phyloP scores from a whole-genome alignment of 352 stramenopile genomes.

The Phytophthora tubulina region DNA sequence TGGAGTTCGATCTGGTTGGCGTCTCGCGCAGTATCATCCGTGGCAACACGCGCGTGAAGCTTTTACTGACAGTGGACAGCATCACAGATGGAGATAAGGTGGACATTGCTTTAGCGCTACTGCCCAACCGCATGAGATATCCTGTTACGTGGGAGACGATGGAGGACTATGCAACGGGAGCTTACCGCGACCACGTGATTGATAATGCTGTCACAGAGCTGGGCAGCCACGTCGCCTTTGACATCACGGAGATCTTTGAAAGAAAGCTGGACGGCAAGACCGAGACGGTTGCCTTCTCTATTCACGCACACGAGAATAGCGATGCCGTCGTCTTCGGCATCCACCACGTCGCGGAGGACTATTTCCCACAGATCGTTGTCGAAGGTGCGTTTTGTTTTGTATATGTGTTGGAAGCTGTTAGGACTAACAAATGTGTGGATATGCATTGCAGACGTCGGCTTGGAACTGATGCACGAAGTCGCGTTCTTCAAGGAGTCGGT shows the following conservation, averaged over 20 bases:
- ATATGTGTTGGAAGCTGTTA: not conserved
- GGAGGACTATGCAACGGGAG: conserved; percentile 42
- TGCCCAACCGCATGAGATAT: conserved; percentile 59
- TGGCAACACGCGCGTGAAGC: conserved; percentile 72
- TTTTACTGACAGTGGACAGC: conserved; percentile 77
- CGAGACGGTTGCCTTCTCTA: conserved; percentile 66
- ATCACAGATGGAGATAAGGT: conserved; percentile 52
- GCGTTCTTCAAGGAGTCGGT: conserved; percentile 83
- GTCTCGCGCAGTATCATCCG: conserved; percentile 74
- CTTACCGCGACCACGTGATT: conserved; percentile 61
- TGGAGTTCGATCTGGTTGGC: conserved; percentile 75
- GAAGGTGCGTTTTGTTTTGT: conserved; percentile 51
- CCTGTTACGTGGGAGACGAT: conserved; percentile 76
- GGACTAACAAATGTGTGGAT: conserved; percentile 6
- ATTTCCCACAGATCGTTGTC: conserved; percentile 83
- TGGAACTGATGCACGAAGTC: conserved; percentile 87
- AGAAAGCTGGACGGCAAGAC: conserved; percentile 55
- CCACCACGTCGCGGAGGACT: conserved; percentile 65
- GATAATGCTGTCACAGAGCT: conserved; percentile 62
- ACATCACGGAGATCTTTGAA: conserved; percentile 84
- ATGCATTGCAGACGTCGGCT: conserved; percentile 59
- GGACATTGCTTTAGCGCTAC: conserved; percentile 59
- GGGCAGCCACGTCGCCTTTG: conserved; percentile 75
- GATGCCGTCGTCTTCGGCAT: conserved; percentile 69
- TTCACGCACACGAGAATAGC: conserved; percentile 61